Evolutionary conservation across 352 stramenopile genomes (phyloP).

Genomic region (Plasmopara viticola): DNA sequence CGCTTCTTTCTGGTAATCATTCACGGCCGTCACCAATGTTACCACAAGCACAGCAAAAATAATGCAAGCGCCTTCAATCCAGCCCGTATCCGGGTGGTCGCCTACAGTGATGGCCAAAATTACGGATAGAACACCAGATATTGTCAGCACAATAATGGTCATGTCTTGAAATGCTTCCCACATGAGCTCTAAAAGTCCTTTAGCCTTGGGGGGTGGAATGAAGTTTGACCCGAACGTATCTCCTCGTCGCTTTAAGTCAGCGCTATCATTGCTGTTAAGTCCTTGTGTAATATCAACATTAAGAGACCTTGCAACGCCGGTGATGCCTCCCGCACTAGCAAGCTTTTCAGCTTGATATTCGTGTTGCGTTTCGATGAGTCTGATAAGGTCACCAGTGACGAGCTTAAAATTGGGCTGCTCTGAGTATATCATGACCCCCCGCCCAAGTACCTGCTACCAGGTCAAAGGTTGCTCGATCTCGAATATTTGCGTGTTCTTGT

Average conservation of each 20-base stretch:
- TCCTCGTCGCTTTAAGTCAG: slow-evolving; percentile 45
- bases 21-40: slow-evolving; percentile 84
- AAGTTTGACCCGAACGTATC: slow-evolving; percentile 66
- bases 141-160: slow-evolving; percentile 61
- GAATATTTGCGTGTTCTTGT: slow-evolving; percentile 1
- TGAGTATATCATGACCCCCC: slow-evolving; percentile 26
- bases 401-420: slow-evolving; percentile 41
- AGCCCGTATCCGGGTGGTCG: slow-evolving; percentile 54
- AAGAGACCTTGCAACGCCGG: slow-evolving; percentile 42
- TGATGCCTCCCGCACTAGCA: slow-evolving; percentile 44
- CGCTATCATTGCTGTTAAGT: slow-evolving; percentile 40
- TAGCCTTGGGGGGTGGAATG: slow-evolving; percentile 44
- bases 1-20: slow-evolving; percentile 90
- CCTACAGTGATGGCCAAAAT: slow-evolving; percentile 46
- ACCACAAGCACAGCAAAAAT: slow-evolving; percentile 88
- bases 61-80: slow-evolving; percentile 90
- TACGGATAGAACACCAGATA: slow-evolving; percentile 50
- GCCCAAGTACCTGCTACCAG: slow-evolving; percentile 12
- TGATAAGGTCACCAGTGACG: slow-evolving; percentile 48
- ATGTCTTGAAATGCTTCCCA: slow-evolving; percentile 85
- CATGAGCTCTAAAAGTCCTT: slow-evolving; percentile 71
- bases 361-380: slow-evolving; percentile 61
- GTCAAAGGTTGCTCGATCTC: slow-evolving; percentile 6
- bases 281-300: slow-evolving; percentile 40
- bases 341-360: slow-evolving; percentile 55